These are phyloP conservation scores for Lindgomyces ingoldianus DNA, from an alignment of 495 filamentous ascomycete genomes.

Conservation along the genomic window DNA sequence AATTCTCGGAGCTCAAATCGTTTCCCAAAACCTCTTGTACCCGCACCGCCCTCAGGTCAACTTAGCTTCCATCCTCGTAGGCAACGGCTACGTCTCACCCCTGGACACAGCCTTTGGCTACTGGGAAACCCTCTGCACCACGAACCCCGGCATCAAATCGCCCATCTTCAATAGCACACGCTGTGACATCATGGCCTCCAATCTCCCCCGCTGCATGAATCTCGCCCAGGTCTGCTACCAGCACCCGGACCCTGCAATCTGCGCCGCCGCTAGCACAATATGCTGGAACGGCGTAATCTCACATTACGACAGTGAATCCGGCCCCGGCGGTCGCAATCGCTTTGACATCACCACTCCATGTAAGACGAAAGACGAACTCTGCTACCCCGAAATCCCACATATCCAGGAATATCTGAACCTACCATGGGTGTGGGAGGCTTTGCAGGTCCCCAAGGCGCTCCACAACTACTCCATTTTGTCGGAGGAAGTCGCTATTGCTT, in stretches of 20 bases:
- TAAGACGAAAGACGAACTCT: conserved; percentile 42
- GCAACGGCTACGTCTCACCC: conserved; percentile 47
- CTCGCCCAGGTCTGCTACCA: conserved; percentile 41
- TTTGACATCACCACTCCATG: conserved; percentile 50
- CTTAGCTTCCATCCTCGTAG: conserved; percentile 47
- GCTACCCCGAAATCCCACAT: conserved; percentile 42
- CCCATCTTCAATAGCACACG: conserved; percentile 50
- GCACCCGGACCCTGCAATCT: conserved; percentile 44
- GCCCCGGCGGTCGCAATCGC: conserved; percentile 45
- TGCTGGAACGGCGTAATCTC: conserved; percentile 44
- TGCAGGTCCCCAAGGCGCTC: conserved; percentile 39
- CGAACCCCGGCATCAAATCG: conserved; percentile 45
- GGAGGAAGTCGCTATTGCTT: conserved; percentile 35
- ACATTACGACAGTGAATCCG: conserved; percentile 46
- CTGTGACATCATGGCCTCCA: conserved; percentile 50
- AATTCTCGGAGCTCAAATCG: conserved; percentile 43
- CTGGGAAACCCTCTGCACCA: conserved; percentile 52
- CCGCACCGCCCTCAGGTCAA: conserved; percentile 36
- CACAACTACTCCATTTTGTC: conserved; percentile 40
- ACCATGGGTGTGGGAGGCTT: conserved; percentile 41
- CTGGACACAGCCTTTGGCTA: conserved; percentile 46
- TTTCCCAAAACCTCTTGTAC: conserved; percentile 45
- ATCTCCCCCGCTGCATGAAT: conserved; percentile 50
- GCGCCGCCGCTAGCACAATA: conserved; percentile 39
- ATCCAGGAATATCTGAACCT: conserved; percentile 48